phyloP scores from a whole-genome alignment of 1,139 yeast genomes.

The Arxiozyma slooffiae region DNA sequence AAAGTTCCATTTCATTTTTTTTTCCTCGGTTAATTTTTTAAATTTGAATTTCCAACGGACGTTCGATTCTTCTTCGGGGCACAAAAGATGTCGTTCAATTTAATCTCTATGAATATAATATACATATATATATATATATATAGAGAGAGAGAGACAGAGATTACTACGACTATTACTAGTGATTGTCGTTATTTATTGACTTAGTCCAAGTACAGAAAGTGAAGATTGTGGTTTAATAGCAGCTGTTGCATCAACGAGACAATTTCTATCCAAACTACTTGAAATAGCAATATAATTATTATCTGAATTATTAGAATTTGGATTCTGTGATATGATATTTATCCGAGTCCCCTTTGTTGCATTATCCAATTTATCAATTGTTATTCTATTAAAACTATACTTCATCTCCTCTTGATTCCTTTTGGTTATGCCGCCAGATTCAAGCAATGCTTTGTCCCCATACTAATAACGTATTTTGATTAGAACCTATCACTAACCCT shows the following conservation, averaged over 20 bases:
- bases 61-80: not conserved
- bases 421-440: slow-evolving; percentile 24
- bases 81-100: too few species aligned
- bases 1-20: not conserved
- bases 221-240: not conserved
- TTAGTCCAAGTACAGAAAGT: not conserved
- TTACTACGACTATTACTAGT: not conserved
- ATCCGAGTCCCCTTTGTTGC: slow-evolving; percentile 7
- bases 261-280: not conserved
- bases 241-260: not conserved
- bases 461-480: slow-evolving; percentile 13
- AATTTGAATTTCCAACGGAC: too few species aligned
- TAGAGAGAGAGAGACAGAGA: too few species aligned
- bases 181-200: not conserved
- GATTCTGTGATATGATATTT: slow-evolving; percentile 17
- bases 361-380: not conserved
- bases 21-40: too few species aligned
- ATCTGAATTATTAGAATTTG: slow-evolving; percentile 11
- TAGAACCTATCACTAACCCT: slow-evolving; percentile 21
- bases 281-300: slow-evolving; percentile 4
- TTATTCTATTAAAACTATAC: too few species aligned
- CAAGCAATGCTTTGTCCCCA: slow-evolving; percentile 23
- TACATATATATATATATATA: too few species aligned
- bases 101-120: too few species aligned
- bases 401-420: not conserved